Evolutionary conservation across 2,329 filamentous ascomycete species (phyloP).

Genomic region (Ciborinia camelliae): DNA sequence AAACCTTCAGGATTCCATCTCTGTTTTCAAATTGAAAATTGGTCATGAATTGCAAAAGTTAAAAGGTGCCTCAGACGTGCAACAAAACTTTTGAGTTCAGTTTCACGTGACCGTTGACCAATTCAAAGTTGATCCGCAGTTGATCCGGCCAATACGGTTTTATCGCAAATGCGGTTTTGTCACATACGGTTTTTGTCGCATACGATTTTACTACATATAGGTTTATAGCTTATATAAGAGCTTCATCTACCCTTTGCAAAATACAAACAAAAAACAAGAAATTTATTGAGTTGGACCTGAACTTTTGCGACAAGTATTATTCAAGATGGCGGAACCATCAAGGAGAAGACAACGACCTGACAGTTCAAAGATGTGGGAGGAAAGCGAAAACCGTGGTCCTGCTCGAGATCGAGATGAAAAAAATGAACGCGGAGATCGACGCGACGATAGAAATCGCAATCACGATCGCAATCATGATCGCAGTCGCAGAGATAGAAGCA

Average conservation of each 20-base stretch:
- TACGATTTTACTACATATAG: neutral
- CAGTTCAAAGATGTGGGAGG: conserved; percentile 61
- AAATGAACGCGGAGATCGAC: conserved; percentile 38
- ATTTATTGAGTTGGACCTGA: neutral
- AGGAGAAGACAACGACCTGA: conserved; percentile 52
- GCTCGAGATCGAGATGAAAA: conserved; percentile 42
- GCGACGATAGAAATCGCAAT: conserved; percentile 36
- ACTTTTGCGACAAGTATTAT: neutral
- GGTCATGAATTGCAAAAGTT: neutral
- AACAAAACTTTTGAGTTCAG: neutral
- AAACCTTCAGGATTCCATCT: neutral
- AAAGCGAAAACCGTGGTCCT: conserved; percentile 37
- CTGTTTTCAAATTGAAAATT: neutral
- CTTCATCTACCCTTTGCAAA: neutral
- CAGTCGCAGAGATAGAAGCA: conserved; percentile 38
- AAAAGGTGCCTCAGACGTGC: neutral
- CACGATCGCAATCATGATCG: conserved; percentile 38
- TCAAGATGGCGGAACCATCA: conserved; percentile 50
- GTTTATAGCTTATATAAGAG: neutral
- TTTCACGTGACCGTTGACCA: neutral
- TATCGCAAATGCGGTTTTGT: no score
- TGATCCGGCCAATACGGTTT: no score
- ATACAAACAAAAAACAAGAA: neutral
- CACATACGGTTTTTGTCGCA: no score
- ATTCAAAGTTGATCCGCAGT: neutral